Base-by-base conservation (phyloP, 768 basidiomycete genomes). In the Austroboletus eburneus region DNA sequence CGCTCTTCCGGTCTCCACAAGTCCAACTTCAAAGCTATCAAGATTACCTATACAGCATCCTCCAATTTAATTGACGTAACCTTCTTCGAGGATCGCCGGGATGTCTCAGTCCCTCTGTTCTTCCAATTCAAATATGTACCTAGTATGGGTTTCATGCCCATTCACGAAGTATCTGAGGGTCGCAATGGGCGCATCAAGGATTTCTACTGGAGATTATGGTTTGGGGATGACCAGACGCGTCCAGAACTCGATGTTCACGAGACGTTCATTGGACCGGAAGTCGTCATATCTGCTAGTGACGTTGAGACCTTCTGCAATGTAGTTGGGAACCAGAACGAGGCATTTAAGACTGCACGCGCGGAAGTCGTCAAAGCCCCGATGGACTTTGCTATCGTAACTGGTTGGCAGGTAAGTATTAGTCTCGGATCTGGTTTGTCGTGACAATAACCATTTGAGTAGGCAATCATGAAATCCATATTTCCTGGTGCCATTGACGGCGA, bases 391-490 rank as follows among this genome's bases (percentile, higher is more conserved):
- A 99, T 99, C 60, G 95, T 98, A 42, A 85, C 93, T 33, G 94
- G 95, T 38, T 99, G 96, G 96, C 84, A 95, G 85, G 93, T 92
- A 63, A 50, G 85, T 69, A 42, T 33, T 20, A 4, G 8, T 32
- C 30, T 23, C 35, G 23, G 46, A 21, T 30, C 1, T 39, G 16
- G 45, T 34, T 13, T 21, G 16, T 29, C 9, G 23, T 30, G 18
- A n/a, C 45, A 27, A 56, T 49, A 4, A 58, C 38, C 23, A 43
- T 55, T 27, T 43, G 49, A 45, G 0, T 55, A 95, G 92, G 89
- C 94, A n/a, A 98, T 99, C 69, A 99, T 98, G 87, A 91, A 89
- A 66, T 83, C 93, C 1, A 95, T 98, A 69, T 99, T 99, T 82
- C 96, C 96, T 6, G 64, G 76, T 12, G 69, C 80, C 10, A 91